Evolutionary conservation across 768 basidiomycete species (phyloP).

Genomic region (Russula dissimulans): DNA sequence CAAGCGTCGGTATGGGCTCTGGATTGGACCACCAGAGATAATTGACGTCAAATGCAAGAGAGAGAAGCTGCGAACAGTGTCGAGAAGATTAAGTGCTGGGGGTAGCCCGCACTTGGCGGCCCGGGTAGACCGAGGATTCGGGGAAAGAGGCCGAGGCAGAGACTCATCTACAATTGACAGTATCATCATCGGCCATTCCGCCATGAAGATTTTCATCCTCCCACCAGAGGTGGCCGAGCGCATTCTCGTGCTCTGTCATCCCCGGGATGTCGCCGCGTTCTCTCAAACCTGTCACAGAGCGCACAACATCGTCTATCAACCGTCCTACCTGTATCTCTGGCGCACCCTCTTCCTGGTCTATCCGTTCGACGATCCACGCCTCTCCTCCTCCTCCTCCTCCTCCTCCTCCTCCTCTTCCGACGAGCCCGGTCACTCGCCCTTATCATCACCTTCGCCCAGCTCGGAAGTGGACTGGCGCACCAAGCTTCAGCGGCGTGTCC

Average conservation of each 20-base stretch:
- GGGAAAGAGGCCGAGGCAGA: no score
- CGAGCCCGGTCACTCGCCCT: no score
- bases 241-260: conserved; percentile 45
- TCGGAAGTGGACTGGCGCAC: conserved; percentile 9
- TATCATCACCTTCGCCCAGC: no score
- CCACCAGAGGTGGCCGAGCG: conserved; percentile 55
- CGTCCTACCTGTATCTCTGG: conserved; percentile 56
- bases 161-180: no score
- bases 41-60: conserved; percentile 36
- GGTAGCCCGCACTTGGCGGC: no score
- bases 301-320: conserved; percentile 39
- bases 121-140: no score
- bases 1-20: not conserved
- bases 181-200: no score
- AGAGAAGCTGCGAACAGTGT: conserved; percentile 22
- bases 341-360: conserved; percentile 48
- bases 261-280: conserved; percentile 51
- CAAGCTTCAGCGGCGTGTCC: conserved; percentile 16
- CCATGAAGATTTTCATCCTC: conserved; percentile 22
- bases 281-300: conserved; percentile 45
- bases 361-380: conserved; percentile 60
- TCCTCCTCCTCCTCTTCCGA: no score
- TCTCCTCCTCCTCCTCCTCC: not conserved
- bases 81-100: conserved; percentile 18
- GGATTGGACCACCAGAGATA: not conserved